phyloP scores from a whole-genome alignment of 2,329 filamentous ascomycete species.

The Colletotrichum limetticola region DNA sequence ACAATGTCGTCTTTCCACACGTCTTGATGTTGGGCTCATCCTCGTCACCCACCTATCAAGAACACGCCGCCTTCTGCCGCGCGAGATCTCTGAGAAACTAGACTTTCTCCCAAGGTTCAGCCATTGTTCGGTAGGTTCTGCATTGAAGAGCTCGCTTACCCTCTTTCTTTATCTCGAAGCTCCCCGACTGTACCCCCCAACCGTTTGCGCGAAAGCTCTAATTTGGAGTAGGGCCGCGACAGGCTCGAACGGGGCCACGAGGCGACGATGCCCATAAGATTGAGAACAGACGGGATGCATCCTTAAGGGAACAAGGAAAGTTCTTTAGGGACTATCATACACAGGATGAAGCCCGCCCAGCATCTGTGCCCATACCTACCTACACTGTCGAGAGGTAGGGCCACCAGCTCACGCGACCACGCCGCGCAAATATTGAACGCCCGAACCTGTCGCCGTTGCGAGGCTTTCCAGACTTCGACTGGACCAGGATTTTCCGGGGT shows the following conservation, averaged over 20 bases:
- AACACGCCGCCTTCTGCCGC: too few species aligned
- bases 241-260: background rate
- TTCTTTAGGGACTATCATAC: background rate
- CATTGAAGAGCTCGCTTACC: slow-evolving; percentile 17
- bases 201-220: background rate
- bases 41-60: too few species aligned
- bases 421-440: background rate
- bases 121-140: slow-evolving; percentile 11
- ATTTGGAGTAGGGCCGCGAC: background rate
- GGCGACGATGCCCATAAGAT: background rate
- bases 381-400: background rate
- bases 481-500: slow-evolving; percentile 7
- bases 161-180: background rate
- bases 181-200: background rate
- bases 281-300: background rate
- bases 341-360: background rate
- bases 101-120: background rate
- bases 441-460: slow-evolving; percentile 1
- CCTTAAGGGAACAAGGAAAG: background rate
- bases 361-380: background rate
- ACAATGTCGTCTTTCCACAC: background rate
- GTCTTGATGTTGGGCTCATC: background rate
- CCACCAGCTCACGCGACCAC: background rate
- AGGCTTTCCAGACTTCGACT: background rate
- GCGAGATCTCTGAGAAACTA: too few species aligned